Base-by-base conservation (phyloP, 2,329 filamentous ascomycete species). In the Cryphonectria nitschkei region DNA sequence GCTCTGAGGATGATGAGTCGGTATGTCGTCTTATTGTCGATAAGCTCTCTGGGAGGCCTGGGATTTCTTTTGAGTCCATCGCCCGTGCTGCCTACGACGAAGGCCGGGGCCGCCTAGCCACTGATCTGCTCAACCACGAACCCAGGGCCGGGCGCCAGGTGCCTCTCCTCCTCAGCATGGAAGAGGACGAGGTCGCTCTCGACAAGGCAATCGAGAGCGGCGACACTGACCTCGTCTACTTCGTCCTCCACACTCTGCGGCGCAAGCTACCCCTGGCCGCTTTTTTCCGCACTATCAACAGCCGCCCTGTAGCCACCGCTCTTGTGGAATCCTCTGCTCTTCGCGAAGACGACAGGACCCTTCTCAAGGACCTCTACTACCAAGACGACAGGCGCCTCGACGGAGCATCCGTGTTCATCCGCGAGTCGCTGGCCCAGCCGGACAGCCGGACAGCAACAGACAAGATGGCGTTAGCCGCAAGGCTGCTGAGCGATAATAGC, bases 131-230 rank as follows among this genome's bases (percentile, higher is more conserved):
- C 8, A 97, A 98, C 77, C 93, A 98, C 77, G 96, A 99, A 78
- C 94, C 95, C 13, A 90, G 96, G 70, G 95, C 94, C 2, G 96
- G 95, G n/a, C 93, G 95, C 74, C 96, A 99, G 81, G 96, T 99
- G 0, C 96, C 96, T 0, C 87, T 99, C 2, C 87, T 99, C 2
- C 85, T 99, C 58, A 94, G 89, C 79, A 98, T 98, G 93, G 95
- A 97, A 76, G 95, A 99, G 80, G 95, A 98, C 74, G 93, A 95
- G 74, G 90, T 98, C 56, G 96, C 96, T 0, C 88, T 99, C 0
- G 95, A 98, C 84, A 99, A 98, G 80, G 95, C 96, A 13, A 93
- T 98, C 71, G 94, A 98, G 79, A 97, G 93, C 72, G 95, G 95
- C 26, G 96, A 99, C 78, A 95, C 95, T 0, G 96, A 99, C 75